Evolutionary conservation across 257 asterid species (phyloP), one percentile per base, ranked within the genome.

Genomic region (Galeopsis tetrahit): DNA sequence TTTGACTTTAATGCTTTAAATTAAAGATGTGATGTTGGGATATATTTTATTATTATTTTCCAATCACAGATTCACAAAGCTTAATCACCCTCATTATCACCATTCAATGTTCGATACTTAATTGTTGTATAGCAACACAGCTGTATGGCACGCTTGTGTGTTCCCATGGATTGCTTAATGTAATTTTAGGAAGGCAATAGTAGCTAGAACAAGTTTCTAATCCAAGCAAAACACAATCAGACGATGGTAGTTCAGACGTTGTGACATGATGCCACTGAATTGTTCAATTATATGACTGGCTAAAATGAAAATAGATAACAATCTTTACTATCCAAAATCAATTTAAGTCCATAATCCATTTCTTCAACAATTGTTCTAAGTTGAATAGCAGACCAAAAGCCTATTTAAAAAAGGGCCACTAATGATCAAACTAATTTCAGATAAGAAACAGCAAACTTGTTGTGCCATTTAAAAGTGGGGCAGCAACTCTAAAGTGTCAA

Each of bases 1-100:
- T 73, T 73, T 77, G 63, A 67, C 76, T 67, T 80, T 80, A 76
- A 65, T 38, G 63, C 66, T 72, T 60, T 65, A 55, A 2, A 39
- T 4, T 5, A 39, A 35, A 10, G 81, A 62, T 66, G 74, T 52
- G 63, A 38, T 40, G 75, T 75, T 75, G 57, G 59, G 48, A 68
- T 63, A 48, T 8, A 10, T 49, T 56, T n/a, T n/a, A n/a, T 49
- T 13, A 60, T 62, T 71, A 17, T 55, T 21, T 56, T 71, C 40
- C 10, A 69, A 2, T 38, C 10, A 58, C n/a, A n/a, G n/a, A n/a
- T n/a, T n/a, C n/a, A n/a, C n/a, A n/a, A n/a, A n/a, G n/a, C n/a
- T n/a, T n/a, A n/a, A n/a, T n/a, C n/a, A n/a, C n/a, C n/a, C n/a
- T n/a, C n/a, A n/a, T n/a, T n/a, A n/a, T n/a, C n/a, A n/a, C n/a